phyloP scores from a whole-genome alignment of 1,139 yeast genomes.

The Sugiyamaella sp. region DNA sequence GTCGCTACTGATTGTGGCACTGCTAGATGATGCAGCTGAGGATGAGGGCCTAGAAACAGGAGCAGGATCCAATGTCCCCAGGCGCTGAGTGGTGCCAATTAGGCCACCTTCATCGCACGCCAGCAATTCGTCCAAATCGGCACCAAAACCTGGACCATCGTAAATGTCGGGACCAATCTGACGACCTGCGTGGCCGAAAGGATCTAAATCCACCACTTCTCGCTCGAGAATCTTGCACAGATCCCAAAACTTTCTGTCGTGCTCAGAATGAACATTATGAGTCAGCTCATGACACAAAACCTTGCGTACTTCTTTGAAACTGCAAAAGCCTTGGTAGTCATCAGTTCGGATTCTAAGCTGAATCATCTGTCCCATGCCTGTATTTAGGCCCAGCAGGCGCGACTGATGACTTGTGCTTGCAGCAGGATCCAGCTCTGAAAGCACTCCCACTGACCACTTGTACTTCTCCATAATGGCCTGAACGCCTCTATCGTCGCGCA shows the following conservation, averaged over 20 bases:
- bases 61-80: conserved; percentile 23
- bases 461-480: conserved; percentile 44
- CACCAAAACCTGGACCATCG: conserved; percentile 32
- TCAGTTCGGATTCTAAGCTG: conserved; percentile 47
- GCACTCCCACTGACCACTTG: conserved; percentile 42
- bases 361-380: conserved; percentile 44
- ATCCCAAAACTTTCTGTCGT: conserved; percentile 45
- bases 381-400: conserved; percentile 43
- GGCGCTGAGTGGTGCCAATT: conserved; percentile 34
- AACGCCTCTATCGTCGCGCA: conserved; percentile 44
- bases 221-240: conserved; percentile 41
- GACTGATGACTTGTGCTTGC: conserved; percentile 40
- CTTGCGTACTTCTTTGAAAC: conserved; percentile 42
- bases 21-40: conserved; percentile 8
- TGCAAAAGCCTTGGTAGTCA: conserved; percentile 45
- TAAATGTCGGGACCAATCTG: conserved; percentile 32
- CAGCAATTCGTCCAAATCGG: conserved; percentile 27
- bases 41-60: not conserved
- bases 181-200: conserved; percentile 34
- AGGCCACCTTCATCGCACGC: conserved; percentile 38
- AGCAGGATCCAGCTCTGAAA: conserved; percentile 48
- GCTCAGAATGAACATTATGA: conserved; percentile 45
- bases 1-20: not conserved
- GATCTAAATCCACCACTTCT: conserved; percentile 43
- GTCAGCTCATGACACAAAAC: conserved; percentile 48